These are phyloP conservation scores for Dendrocalamus latiflorus DNA, from an alignment of 202 grass and related monocot genomes.

Conservation along the genomic window DNA sequence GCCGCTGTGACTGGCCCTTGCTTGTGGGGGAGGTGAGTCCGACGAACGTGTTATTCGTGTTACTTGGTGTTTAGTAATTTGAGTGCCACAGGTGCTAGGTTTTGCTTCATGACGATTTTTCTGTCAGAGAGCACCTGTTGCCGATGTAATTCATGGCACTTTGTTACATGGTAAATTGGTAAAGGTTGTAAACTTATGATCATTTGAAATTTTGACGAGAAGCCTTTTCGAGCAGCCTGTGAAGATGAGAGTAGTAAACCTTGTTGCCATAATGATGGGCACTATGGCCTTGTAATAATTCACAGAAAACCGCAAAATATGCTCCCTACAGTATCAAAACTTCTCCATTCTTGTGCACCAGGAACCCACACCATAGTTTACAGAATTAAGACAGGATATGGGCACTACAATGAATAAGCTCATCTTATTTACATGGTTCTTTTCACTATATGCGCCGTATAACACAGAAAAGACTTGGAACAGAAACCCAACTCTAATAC, in stretches of 20 bases:
- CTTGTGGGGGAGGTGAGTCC: background rate
- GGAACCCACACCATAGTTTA: background rate
- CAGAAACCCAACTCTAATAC: slow-evolving; percentile 4
- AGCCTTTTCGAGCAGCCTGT: background rate
- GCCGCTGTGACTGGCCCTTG: background rate
- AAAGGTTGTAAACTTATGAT: background rate
- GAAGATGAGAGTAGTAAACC: background rate
- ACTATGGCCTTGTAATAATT: background rate
- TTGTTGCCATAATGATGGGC: background rate
- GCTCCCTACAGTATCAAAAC: background rate
- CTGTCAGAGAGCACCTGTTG: background rate
- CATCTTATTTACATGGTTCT: slow-evolving; percentile 33
- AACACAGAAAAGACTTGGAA: background rate
- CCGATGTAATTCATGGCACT: background rate
- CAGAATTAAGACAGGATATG: background rate
- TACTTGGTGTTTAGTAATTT: background rate
- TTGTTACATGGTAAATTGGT: background rate
- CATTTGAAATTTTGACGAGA: background rate
- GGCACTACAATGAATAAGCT: background rate
- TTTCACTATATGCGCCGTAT: slow-evolving; percentile 8
- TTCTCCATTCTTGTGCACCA: background rate
- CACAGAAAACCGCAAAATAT: background rate
- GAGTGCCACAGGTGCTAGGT: background rate
- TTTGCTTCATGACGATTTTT: background rate
- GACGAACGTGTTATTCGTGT: background rate